Percentiles rank a stretch among this genome's conserved stretches.
These are phyloP conservation scores for Onygenales sp. DNA, from an alignment of 2,329 filamentous ascomycete species.

Conservation along the genomic window DNA sequence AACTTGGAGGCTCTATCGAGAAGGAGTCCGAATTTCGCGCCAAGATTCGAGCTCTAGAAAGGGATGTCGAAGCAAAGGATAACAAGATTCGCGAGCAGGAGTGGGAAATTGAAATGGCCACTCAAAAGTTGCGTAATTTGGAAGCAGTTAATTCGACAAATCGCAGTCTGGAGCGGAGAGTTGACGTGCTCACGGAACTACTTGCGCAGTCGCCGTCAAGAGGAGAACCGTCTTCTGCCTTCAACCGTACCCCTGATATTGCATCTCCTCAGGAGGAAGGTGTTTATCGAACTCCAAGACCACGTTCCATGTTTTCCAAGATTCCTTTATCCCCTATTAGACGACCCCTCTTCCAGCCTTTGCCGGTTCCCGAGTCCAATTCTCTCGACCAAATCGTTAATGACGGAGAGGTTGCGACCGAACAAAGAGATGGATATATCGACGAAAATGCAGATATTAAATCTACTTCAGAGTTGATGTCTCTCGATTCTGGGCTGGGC, in stretches of 20 bases:
- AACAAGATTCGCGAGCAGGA: conserved; percentile 23
- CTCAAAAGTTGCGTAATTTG: conserved; percentile 23
- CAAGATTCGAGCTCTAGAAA: conserved; percentile 23
- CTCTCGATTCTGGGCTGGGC: conserved; percentile 15
- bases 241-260: neutral
- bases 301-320: conserved; percentile 21
- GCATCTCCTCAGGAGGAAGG: conserved; percentile 9
- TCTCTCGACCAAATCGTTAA: neutral
- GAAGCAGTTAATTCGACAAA: conserved; percentile 24
- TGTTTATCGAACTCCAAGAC: conserved; percentile 14
- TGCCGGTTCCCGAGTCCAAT: conserved; percentile 7
- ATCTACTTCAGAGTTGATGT: conserved; percentile 11
- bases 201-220: conserved; percentile 25
- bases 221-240: conserved; percentile 1
- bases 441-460: neutral
- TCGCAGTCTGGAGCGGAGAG: conserved; percentile 22
- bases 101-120: conserved; percentile 22
- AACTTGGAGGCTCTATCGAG: conserved; percentile 19
- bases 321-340: conserved; percentile 17
- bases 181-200: conserved; percentile 27
- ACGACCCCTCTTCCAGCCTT: conserved; percentile 11
- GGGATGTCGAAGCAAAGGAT: conserved; percentile 21
- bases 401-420: conserved; percentile 5
- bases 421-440: neutral
- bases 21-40: conserved; percentile 20